Evolutionary conservation across 768 basidiomycete genomes (phyloP).

Genomic region (Lentinula aciculospora): DNA sequence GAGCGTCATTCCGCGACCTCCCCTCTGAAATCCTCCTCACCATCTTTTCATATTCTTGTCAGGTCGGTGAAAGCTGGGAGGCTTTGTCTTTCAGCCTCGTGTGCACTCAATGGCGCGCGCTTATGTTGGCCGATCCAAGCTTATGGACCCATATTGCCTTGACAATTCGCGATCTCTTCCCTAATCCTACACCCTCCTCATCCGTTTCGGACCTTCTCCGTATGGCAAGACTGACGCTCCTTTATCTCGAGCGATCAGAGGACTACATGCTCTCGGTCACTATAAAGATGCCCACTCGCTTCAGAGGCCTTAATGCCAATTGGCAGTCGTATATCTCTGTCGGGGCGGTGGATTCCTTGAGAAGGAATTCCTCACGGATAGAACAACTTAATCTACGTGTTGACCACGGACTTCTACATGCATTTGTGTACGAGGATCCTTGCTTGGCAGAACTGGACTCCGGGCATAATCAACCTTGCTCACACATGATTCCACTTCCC

Average conservation of each 20-base stretch:
- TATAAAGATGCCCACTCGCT: conserved; percentile 2
- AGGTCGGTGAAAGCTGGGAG: not conserved
- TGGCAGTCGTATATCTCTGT: conserved; percentile 1
- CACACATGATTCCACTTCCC: not conserved
- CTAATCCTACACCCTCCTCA: not conserved
- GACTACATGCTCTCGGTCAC: conserved; percentile 2
- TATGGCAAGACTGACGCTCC: not conserved
- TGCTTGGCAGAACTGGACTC: not conserved
- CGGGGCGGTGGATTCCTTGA: not conserved
- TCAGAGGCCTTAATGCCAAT: not conserved
- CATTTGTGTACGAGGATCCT: not conserved
- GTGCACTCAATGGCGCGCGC: not conserved
- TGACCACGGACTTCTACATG: conserved; percentile 1
- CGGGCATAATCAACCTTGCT: not conserved
- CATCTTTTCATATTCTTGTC: not conserved
- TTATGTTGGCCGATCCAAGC: not conserved
- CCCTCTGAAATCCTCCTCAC: not conserved
- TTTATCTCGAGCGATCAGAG: not conserved
- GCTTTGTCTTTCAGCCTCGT: not conserved
- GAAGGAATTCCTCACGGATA: not conserved
- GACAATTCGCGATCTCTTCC: not conserved
- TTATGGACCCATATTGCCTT: not conserved
- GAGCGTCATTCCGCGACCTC: not conserved
- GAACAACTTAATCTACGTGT: not conserved
- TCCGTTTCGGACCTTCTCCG: not conserved